Conservation (phyloP, 2,329 filamentous ascomycete genomes). For the Monosporascus sp. region DNA sequence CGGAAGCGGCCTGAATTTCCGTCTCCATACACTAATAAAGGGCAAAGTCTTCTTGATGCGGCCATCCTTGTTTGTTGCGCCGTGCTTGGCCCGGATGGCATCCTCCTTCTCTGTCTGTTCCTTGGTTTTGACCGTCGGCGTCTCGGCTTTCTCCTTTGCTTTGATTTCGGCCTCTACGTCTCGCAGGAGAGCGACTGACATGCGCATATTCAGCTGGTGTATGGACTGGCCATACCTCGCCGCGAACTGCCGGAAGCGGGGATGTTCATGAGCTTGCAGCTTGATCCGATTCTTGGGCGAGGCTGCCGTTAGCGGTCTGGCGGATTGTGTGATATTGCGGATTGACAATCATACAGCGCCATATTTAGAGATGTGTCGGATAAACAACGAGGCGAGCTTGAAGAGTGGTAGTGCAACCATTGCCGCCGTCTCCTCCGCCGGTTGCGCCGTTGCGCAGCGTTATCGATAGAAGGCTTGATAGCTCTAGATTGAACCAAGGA, state of each 20-base stretch:
- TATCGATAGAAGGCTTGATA: not conserved
- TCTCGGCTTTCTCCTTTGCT: slow-evolving; percentile 57
- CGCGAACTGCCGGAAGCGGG: slow-evolving; percentile 53
- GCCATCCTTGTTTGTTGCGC: slow-evolving; percentile 28
- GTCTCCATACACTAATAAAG: slow-evolving; percentile 52
- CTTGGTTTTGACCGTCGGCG: slow-evolving; percentile 60
- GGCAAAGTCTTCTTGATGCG: slow-evolving; percentile 18
- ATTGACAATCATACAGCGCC: slow-evolving; percentile 49
- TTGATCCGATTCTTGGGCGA: slow-evolving; percentile 57
- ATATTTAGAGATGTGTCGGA: slow-evolving; percentile 64
- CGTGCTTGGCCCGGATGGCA: slow-evolving; percentile 36
- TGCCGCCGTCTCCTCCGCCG: slow-evolving; percentile 3
- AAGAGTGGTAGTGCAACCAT: slow-evolving; percentile 65
- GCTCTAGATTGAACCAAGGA: not conserved
- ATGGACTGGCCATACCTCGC: slow-evolving; percentile 58
- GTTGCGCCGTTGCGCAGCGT: not conserved
- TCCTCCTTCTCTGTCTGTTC: slow-evolving; percentile 54
- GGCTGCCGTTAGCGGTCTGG: not conserved
- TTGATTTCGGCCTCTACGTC: slow-evolving; percentile 52
- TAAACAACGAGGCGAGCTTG: slow-evolving; percentile 59
- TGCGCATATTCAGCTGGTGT: slow-evolving; percentile 62
- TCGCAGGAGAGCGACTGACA: slow-evolving; percentile 54
- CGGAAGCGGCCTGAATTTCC: slow-evolving; percentile 57
- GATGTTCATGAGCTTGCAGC: slow-evolving; percentile 59
- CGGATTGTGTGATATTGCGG: not conserved